Evolutionary conservation across 352 stramenopile species (phyloP), one percentile per base, ranked within the genome.

Genomic region (Pythium scleroteichum): DNA sequence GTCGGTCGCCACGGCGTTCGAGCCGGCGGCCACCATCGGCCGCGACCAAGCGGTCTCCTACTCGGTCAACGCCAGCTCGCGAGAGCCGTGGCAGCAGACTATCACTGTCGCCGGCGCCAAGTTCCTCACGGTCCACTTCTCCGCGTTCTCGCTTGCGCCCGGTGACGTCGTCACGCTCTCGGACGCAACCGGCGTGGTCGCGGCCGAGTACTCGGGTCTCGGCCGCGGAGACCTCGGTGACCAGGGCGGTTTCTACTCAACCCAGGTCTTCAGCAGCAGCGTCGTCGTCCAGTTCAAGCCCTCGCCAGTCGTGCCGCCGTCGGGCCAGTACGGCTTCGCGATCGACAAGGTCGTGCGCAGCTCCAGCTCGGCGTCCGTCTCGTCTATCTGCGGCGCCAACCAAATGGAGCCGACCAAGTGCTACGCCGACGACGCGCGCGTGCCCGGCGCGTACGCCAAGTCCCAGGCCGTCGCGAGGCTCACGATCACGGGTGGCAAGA

Each of bases 41-140:
- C 51, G 57, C 23, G 71, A 69, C 14, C 41, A 73, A 23, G 49
- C 49, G n/a, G 62, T 64, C 52, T 60, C 39, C 10, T 60, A 68
- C 20, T 45, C 42, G 0, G 54, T 79, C 29, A 72, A 79, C 59
- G 62, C 63, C 53, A 73, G 41, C 22, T 33, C 10, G 24, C 53
- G 53, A 54, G 32, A 22, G 55, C 27, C 19, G 16, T 62, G 6
- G 48, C 55, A 72, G 40, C 26, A 66, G 45, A 62, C 59, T 12
- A 64, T 76, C 50, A 46, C 44, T 3, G 42, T 54, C 4, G 20
- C 51, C 7, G 69, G 62, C 23, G 65, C 72, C 26, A 58, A 70
- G 33, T 85, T 80, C 60, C 44, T 85, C 44, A 71, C 65, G 1
- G 55, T 85, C 17, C 75, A 81, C 44, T 85, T 85, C 42, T 51